Percentiles rank a stretch among this genome's conserved stretches.
Evolutionary conservation across 805 yeast genomes (phyloP).

Genomic region (Kuraishia capsulata): DNA sequence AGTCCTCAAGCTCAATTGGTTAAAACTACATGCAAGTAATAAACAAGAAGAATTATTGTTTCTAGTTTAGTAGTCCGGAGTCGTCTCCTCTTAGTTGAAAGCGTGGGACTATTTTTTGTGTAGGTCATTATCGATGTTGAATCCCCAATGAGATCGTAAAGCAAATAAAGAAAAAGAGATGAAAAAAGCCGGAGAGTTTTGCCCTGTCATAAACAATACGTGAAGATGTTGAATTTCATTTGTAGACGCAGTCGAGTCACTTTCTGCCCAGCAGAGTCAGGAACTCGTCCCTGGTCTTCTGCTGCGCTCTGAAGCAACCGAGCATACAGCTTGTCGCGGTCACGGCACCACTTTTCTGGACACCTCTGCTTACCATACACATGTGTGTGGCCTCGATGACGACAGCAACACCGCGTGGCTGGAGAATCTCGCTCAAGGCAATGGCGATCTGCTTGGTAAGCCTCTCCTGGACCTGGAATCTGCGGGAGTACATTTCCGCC

Average conservation of each 20-base stretch:
- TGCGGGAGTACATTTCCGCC: constrained; percentile 94
- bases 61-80: too few relatives aligned
- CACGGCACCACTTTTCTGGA: constrained; percentile 88
- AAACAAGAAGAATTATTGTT: too few relatives aligned
- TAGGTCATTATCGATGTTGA: not conserved
- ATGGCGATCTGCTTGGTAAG: constrained; percentile 95
- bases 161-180: not conserved
- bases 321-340: constrained; percentile 96
- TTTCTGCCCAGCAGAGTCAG: constrained; percentile 58
- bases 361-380: constrained; percentile 99
- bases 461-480: constrained; percentile 97
- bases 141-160: not conserved
- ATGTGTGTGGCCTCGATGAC: constrained; percentile 96
- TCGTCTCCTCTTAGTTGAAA: too few relatives aligned
- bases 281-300: constrained; percentile 94
- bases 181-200: not conserved
- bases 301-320: constrained; percentile 89
- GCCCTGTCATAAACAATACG: too few relatives aligned
- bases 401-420: constrained; percentile 96
- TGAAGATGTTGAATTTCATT: too few relatives aligned
- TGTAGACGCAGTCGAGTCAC: too few relatives aligned
- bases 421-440: constrained; percentile 84
- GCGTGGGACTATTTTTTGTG: too few relatives aligned
- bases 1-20: too few relatives aligned
- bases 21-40: too few relatives aligned